Conservation (phyloP, 2,329 filamentous ascomycete genomes). For the Sarocladium kiliense region DNA sequence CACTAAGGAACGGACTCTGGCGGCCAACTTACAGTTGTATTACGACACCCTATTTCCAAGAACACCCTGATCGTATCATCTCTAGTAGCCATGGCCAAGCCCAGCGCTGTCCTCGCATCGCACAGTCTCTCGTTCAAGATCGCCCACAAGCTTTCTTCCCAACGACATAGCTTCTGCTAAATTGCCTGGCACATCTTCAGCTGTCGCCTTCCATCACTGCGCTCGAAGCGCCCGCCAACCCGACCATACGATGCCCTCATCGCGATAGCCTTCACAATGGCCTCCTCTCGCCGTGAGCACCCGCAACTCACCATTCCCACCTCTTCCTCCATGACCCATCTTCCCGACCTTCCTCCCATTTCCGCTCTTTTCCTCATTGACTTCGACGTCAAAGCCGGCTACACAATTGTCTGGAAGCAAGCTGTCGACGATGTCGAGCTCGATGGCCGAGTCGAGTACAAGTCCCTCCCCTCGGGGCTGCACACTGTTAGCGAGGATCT, state of each 20-base stretch:
- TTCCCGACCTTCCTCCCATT: conserved; percentile 35
- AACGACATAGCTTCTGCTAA: neutral
- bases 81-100: neutral
- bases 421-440: conserved; percentile 65
- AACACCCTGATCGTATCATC: neutral
- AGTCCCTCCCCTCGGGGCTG: conserved; percentile 87
- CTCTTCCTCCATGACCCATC: conserved; percentile 17
- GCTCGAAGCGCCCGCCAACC: neutral
- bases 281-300: conserved; percentile 31
- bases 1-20: too few relatives aligned
- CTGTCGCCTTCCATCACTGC: neutral
- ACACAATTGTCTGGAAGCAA: conserved; percentile 84
- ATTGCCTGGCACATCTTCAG: neutral
- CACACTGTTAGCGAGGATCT: conserved; percentile 86
- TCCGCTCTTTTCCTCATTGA: conserved; percentile 83
- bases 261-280: conserved; percentile 24
- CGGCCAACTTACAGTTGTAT: too few relatives aligned
- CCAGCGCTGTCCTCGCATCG: neutral
- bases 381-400: conserved; percentile 90
- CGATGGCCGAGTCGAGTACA: conserved; percentile 90
- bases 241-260: conserved; percentile 8
- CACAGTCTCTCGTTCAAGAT: neutral
- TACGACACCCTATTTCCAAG: too few relatives aligned
- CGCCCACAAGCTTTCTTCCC: neutral
- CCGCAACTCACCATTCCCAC: conserved; percentile 32